Percentiles rank a stretch among this genome's conserved stretches.
These are phyloP conservation scores for Paramyrothecium roridum DNA, from an alignment of 2,329 filamentous ascomycete genomes.

Conservation along the genomic window DNA sequence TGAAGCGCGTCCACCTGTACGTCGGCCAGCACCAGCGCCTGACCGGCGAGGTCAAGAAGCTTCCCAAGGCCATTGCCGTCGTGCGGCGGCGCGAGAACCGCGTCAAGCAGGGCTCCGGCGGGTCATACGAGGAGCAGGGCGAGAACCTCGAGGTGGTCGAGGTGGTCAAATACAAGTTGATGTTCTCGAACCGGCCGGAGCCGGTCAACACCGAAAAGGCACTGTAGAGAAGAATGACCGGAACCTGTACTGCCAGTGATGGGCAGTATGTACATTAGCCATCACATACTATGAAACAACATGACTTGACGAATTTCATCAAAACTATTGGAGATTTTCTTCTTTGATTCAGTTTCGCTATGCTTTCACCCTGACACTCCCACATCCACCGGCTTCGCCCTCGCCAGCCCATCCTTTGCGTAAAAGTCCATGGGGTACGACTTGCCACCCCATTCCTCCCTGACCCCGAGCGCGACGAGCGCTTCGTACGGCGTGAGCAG, in stretches of 20 bases:
- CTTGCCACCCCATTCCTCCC: conserved; percentile 70
- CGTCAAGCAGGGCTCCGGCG: conserved; percentile 41
- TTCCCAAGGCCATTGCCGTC: conserved; percentile 76
- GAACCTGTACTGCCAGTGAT: not conserved
- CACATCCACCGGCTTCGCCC: conserved; percentile 56
- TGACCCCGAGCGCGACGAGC: conserved; percentile 78
- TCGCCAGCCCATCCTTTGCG: conserved; percentile 82
- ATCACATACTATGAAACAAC: not conserved
- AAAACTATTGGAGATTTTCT: not conserved
- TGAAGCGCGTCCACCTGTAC: conserved; percentile 86
- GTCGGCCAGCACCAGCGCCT: conserved; percentile 86
- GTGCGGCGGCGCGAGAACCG: conserved; percentile 54
- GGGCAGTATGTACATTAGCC: not conserved
- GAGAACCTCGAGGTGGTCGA: conserved; percentile 78
- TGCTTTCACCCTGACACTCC: conserved; percentile 13
- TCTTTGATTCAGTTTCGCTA: conserved; percentile 3
- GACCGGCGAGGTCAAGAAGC: conserved; percentile 85
- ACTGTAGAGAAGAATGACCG: conserved; percentile 9
- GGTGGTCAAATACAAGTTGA: conserved; percentile 80
- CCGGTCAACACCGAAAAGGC: conserved; percentile 60
- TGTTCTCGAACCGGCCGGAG: conserved; percentile 83
- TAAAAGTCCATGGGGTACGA: conserved; percentile 99
- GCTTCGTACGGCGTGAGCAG: conserved; percentile 94
- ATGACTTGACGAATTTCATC: not conserved
- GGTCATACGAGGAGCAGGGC: conserved; percentile 26